Evolutionary conservation across 2,329 filamentous ascomycete genomes (phyloP).

Genomic region (Tolypocladium ophioglossoides): DNA sequence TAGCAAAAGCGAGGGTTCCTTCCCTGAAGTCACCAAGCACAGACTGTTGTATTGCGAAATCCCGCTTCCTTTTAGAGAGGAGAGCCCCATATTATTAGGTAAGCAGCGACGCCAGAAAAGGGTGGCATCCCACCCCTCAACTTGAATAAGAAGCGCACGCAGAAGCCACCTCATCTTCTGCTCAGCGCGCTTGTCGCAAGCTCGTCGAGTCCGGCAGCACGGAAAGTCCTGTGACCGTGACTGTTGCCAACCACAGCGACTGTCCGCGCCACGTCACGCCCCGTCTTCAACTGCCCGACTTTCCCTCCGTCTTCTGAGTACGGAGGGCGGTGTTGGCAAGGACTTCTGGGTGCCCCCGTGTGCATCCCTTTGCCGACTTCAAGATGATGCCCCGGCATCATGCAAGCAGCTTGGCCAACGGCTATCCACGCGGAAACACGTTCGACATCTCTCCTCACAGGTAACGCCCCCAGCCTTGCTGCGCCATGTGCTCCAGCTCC

Average conservation of each 20-base stretch:
- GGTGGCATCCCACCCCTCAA: background rate
- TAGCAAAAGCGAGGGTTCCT: background rate
- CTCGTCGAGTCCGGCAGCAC: background rate
- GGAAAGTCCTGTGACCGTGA: background rate
- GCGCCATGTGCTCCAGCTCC: background rate
- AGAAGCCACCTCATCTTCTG: background rate
- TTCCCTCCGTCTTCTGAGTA: background rate
- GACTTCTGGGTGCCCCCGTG: constrained; percentile 8
- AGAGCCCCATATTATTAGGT: background rate
- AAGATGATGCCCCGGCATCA: constrained; percentile 83
- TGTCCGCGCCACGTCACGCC: background rate
- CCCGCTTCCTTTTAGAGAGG: too few species aligned
- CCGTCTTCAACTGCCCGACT: background rate
- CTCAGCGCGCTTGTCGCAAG: background rate
- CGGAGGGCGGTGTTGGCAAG: background rate
- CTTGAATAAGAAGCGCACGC: background rate
- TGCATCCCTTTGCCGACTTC: constrained; percentile 21
- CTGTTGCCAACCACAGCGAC: too few species aligned
- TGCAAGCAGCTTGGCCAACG: constrained; percentile 66
- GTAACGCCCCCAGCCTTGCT: constrained; percentile 34
- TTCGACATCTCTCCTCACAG: constrained; percentile 87
- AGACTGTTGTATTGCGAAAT: background rate
- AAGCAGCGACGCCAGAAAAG: background rate
- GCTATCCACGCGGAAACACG: constrained; percentile 65
- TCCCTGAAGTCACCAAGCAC: too few species aligned